Evolutionary conservation across 1,284 basidiomycete genomes (phyloP).

Genomic region (Cryptococcus hybrid): DNA sequence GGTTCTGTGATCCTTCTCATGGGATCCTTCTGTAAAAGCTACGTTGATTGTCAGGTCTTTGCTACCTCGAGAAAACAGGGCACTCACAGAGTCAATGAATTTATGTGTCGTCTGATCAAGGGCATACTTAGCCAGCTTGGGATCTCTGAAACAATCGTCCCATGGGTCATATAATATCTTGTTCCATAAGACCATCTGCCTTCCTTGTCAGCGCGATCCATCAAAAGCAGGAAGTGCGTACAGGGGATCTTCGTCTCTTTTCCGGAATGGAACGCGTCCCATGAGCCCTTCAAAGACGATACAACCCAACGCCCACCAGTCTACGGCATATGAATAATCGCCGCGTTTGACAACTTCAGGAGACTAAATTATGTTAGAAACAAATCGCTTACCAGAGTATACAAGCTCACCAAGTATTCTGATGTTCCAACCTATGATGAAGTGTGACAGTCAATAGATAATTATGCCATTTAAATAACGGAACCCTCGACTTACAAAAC

Average conservation of each 20-base stretch:
- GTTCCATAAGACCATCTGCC: slow-evolving; percentile 27
- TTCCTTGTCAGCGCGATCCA: neutral
- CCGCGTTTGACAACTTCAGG: slow-evolving; percentile 90
- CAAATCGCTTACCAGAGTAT: neutral
- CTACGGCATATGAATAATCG: slow-evolving; percentile 90
- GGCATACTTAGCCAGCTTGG: slow-evolving; percentile 79
- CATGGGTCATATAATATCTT: slow-evolving; percentile 36
- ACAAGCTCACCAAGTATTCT: slow-evolving; percentile 68
- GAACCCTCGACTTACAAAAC: slow-evolving; percentile 23
- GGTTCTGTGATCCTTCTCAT: slow-evolving; percentile 83
- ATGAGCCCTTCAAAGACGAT: slow-evolving; percentile 88
- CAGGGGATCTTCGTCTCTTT: slow-evolving; percentile 26
- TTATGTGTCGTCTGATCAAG: slow-evolving; percentile 94
- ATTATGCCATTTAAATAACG: neutral
- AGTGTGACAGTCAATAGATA: too few species aligned
- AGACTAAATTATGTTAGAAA: slow-evolving; percentile 44
- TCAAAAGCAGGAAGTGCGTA: too few species aligned
- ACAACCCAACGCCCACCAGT: slow-evolving; percentile 97
- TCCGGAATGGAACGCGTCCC: slow-evolving; percentile 59
- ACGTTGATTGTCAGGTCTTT: slow-evolving; percentile 56
- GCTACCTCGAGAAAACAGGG: neutral
- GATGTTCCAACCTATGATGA: slow-evolving; percentile 58
- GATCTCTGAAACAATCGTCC: slow-evolving; percentile 57
- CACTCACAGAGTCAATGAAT: slow-evolving; percentile 83
- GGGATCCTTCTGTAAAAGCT: slow-evolving; percentile 91